Evolutionary conservation across 2,329 filamentous ascomycete genomes (phyloP), one percentile per base, ranked within the genome.

Genomic region (Ascochyta koolunga): DNA sequence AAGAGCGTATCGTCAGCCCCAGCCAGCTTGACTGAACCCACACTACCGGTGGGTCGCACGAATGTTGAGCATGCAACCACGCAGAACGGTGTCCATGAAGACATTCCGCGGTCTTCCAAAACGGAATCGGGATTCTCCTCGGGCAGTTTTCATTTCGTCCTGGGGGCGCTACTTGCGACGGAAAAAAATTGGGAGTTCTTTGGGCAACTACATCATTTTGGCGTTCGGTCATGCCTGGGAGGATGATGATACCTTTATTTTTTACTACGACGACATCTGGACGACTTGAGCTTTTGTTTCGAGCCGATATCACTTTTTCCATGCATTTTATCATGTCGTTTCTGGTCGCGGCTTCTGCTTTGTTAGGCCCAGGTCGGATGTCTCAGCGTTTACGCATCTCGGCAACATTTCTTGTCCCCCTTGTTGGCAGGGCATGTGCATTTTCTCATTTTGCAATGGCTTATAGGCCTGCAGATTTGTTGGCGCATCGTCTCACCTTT

Each of bases 181-280:
- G 54, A 54, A 51, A 61, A 62, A 62, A 70, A 64, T 64, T 56
- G 39, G 64, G 66, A 66, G 62, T 71, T 61, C 13, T 46, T 56
- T 46, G 63, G 63, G 53, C 52, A 50, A 43, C 50, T 58, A 60
- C 65, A 67, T 61, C 54, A 42, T 61, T 48, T 45, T 29, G 68
- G 69, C 69, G 69, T 70, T 69, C 40, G 51, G 59, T 60, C 58
- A 60, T 65, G 60, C 44, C 59, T 47, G 49, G 62, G 63, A 58
- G 53, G 62, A 68, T 63, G 65, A 71, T 71, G 65, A 71, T 71
- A 69, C 69, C 69, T 70, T 62, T 51, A 13, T 59, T 58, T 59
- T 58, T 47, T 44, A 54, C 42, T 43, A 43, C 52, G 33, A 36
- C 47, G 50, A 56, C 40, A 50, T 21, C 32, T 58, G 43, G 42